Evolutionary conservation across 2,329 filamentous ascomycete genomes (phyloP).

Genomic region (Penicillium nordicum): DNA sequence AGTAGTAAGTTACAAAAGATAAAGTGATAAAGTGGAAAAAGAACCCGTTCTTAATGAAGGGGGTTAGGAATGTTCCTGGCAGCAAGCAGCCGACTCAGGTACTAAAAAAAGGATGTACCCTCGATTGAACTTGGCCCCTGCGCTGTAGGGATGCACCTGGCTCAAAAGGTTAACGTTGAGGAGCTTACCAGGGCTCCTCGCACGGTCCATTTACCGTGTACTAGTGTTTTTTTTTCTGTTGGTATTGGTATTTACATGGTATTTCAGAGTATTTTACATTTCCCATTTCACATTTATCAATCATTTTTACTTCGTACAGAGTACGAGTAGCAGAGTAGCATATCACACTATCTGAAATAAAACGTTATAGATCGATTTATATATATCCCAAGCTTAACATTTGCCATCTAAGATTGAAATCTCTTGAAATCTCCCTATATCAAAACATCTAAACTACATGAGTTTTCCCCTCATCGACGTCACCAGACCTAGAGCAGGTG

Average conservation of each 20-base stretch:
- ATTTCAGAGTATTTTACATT: background rate
- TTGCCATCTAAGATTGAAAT: no score
- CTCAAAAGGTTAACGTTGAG: slow-evolving; percentile 25
- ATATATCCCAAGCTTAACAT: no score
- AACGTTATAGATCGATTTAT: no score
- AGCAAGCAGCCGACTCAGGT: slow-evolving; percentile 6
- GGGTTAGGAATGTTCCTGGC: slow-evolving; percentile 14
- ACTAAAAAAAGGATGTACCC: slow-evolving; percentile 7
- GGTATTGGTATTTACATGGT: background rate
- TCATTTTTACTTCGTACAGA: no score
- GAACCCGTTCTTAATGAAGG: background rate
- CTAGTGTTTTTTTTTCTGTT: background rate
- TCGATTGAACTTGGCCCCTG: slow-evolving; percentile 10
- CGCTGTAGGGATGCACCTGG: slow-evolving; percentile 20
- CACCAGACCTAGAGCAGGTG: slow-evolving; percentile 6
- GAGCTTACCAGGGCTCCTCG: slow-evolving; percentile 1
- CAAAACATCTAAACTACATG: background rate
- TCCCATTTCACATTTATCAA: background rate
- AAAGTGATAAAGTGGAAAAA: background rate
- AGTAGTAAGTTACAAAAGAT: no score
- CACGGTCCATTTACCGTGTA: slow-evolving; percentile 1
- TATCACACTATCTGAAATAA: no score
- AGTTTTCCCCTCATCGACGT: slow-evolving; percentile 5
- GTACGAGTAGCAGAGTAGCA: no score
- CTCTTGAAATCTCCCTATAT: background rate